Base-by-base conservation (phyloP, 345 rosid species). In the Clausena lansium region DNA sequence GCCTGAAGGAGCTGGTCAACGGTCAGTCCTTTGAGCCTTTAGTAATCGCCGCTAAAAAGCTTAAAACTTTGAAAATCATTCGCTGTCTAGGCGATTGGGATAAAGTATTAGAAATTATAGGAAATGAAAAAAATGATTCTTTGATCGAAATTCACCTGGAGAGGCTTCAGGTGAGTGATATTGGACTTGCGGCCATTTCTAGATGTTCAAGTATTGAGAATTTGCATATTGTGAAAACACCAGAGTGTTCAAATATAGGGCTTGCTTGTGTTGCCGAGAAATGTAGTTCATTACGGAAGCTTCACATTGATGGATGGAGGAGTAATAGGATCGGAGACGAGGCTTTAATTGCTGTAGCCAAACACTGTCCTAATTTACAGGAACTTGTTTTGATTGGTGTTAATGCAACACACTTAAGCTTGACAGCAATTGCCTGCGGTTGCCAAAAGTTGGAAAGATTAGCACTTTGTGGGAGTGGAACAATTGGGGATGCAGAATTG, bases 11-110 rank as follows among this genome's bases (percentile, higher is more conserved):
- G 81, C 86, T 95, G 25, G 88, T 88, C 67, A 87, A 88, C n/a
- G 95, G 97, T 71, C 91, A 87, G 83, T 87, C 82, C 67, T 95
- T 93, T 73, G 95, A 87, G 75, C 84, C 91, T 64, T 79, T 93
- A 22, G 78, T 91, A 22, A 82, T 80, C 38, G 91, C 75, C 28
- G 83, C 89, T 13, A 87, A 78, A 71, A 85, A 80, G 4, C 88
- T 94, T 27, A 89, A 71, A 74, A 90, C 87, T 36, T 80, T 93
- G 88, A 93, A 85, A 84, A 81, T 94, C 19, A 90, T 94, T 77
- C 88, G 88, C 45, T 94, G 98, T 83, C 80, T 88, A 64, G 98
- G 98, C 35, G 88, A 89, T 62, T 93, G 98, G 98, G 98, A 94
- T 73, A 78, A 79, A 7, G 84, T 91, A 6, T 87, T 94, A 47